phyloP scores from a whole-genome alignment of 352 stramenopile genomes.

The Phytophthora idaei region DNA sequence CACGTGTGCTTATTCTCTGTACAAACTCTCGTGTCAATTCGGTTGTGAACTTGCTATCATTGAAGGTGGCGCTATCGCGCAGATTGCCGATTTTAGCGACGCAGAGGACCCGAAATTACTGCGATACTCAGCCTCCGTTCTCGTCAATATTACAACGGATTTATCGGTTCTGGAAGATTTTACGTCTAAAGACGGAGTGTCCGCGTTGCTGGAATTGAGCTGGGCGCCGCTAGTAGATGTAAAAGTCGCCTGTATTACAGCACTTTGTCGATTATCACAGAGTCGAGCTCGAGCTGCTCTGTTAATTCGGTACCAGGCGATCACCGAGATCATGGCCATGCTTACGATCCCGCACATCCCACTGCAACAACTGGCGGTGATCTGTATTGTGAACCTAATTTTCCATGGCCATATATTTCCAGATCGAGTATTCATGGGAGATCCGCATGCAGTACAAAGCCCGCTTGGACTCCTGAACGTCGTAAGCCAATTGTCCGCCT shows the following conservation, averaged over 20 bases:
- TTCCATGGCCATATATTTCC: constrained; percentile 65
- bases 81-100: constrained; percentile 79
- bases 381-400: constrained; percentile 74
- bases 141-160: constrained; percentile 71
- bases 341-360: constrained; percentile 57
- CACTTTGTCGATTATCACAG: constrained; percentile 64
- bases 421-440: constrained; percentile 77
- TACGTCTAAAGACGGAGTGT: constrained; percentile 53
- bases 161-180: constrained; percentile 51
- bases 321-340: constrained; percentile 78
- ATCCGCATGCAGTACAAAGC: constrained; percentile 70
- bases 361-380: constrained; percentile 68
- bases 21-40: constrained; percentile 77
- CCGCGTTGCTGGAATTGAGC: constrained; percentile 69
- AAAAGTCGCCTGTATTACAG: constrained; percentile 70
- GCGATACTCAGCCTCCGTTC: constrained; percentile 62
- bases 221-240: constrained; percentile 71
- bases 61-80: constrained; percentile 57
- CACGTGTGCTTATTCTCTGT: constrained; percentile 75
- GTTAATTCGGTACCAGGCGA: constrained; percentile 44
- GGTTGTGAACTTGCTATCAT: constrained; percentile 68
- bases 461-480: constrained; percentile 71
- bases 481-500: constrained; percentile 52
- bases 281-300: constrained; percentile 38
- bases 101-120: constrained; percentile 60